A percentile compares a stretch with the other conserved stretches of the same genome.
Conservation (phyloP, 1,139 yeast species). For the Nadsonia starkeyi-henricii region DNA sequence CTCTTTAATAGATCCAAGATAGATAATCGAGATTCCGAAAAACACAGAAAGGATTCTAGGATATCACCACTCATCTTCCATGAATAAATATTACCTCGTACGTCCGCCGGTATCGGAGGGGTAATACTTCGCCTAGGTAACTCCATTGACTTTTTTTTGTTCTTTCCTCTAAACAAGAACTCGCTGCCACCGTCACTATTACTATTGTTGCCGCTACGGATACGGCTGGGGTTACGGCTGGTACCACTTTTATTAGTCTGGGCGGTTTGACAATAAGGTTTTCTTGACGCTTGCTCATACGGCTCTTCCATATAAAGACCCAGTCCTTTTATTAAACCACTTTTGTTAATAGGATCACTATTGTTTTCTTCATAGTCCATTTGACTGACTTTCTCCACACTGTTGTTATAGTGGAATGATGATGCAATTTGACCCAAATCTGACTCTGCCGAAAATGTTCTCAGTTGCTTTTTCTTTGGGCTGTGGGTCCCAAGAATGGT, state of each 20-base stretch:
- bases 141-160: background rate
- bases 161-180: background rate
- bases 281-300: background rate
- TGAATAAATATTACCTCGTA: background rate
- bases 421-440: too few relatives aligned
- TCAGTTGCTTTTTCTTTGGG: background rate
- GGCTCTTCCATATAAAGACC: background rate
- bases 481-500: background rate
- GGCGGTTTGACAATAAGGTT: background rate
- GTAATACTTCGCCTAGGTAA: background rate
- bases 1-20: background rate
- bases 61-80: background rate
- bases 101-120: background rate
- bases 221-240: too few relatives aligned
- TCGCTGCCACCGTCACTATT: background rate
- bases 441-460: too few relatives aligned
- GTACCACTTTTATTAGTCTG: background rate
- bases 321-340: background rate
- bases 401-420: background rate
- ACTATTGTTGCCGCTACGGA: background rate
- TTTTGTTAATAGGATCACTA: background rate
- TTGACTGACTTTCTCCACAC: background rate
- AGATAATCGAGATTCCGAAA: background rate
- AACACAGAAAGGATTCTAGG: background rate
- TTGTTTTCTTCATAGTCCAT: background rate